Evolutionary conservation across 176 grass and related monocot genomes (phyloP).

Genomic region (Zea luxurians): DNA sequence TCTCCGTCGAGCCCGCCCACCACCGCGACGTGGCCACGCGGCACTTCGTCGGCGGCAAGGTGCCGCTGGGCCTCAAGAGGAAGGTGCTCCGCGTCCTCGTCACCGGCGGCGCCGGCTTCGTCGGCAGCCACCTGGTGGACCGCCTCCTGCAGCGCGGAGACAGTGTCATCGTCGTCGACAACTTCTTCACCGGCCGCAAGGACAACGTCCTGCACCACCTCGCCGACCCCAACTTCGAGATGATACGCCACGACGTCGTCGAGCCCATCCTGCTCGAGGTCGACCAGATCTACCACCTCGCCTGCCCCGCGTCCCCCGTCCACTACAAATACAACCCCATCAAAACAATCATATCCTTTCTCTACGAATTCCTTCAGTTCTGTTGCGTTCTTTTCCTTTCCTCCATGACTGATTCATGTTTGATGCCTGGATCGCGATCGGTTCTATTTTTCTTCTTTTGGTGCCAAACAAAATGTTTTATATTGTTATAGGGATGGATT

Average conservation of each 20-base stretch:
- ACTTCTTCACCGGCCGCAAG: constrained; percentile 94
- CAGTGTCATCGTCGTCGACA: constrained; percentile 94
- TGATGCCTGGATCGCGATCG: constrained; percentile 11
- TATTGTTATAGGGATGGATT: background rate
- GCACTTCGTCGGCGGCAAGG: background rate
- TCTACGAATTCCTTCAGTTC: background rate
- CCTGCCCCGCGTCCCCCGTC: constrained; percentile 87
- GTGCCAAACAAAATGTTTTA: background rate
- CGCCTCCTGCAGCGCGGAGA: constrained; percentile 64
- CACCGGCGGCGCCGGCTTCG: constrained; percentile 79
- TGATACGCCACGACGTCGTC: constrained; percentile 98
- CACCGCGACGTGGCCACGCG: no score
- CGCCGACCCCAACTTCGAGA: constrained; percentile 78
- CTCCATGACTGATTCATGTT: background rate
- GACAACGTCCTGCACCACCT: constrained; percentile 92
- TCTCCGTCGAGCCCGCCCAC: constrained; percentile 25
- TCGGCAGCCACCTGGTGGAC: constrained; percentile 91
- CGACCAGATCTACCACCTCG: constrained; percentile 98
- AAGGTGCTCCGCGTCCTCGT: constrained; percentile 69
- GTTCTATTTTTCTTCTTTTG: background rate
- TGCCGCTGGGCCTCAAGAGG: constrained; percentile 67
- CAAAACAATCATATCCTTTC: constrained; percentile 95
- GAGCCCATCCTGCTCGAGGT: constrained; percentile 95
- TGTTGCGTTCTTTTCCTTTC: background rate
- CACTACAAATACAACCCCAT: constrained; percentile 99